These are phyloP conservation scores for Chytridiales sp. DNA, from an alignment of 371 early-diverging fungal species.

Conservation along the genomic window DNA sequence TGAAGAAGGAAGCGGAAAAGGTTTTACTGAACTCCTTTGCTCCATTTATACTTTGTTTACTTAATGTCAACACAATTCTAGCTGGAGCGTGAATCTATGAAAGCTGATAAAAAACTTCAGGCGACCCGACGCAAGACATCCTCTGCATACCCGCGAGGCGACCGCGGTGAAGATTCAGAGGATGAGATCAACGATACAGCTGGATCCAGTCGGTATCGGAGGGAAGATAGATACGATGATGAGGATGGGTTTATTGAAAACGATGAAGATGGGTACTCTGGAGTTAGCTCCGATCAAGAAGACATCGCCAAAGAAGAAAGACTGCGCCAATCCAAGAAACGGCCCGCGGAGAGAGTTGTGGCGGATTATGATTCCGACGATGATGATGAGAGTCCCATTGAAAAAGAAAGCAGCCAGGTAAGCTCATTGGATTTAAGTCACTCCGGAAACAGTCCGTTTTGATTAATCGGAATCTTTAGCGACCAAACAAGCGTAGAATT, in stretches of 20 bases:
- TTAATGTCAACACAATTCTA: constrained; percentile 7
- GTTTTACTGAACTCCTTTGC: constrained; percentile 7
- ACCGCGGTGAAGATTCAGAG: constrained; percentile 15
- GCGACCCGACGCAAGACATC: constrained; percentile 29
- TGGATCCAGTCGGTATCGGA: not conserved
- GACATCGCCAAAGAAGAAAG: no score
- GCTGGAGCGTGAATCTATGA: constrained; percentile 41
- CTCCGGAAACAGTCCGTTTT: no score
- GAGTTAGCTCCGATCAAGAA: no score
- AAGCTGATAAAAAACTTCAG: constrained; percentile 38
- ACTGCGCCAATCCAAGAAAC: no score
- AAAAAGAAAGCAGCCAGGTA: no score
- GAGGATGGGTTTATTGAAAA: no score
- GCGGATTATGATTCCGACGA: no score
- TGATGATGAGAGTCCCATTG: no score
- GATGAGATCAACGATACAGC: constrained; percentile 14
- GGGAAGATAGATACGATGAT: constrained; percentile 6
- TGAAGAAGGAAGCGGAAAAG: constrained; percentile 34
- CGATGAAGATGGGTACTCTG: no score
- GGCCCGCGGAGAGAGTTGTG: no score
- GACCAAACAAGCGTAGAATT: constrained; percentile 38
- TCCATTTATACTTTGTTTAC: not conserved
- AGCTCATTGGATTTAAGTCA: no score
- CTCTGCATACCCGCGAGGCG: constrained; percentile 3
- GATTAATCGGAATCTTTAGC: constrained; percentile 8